Base-by-base conservation (phyloP, 2,329 filamentous ascomycete genomes). In the Herpotrichia juniperi region DNA sequence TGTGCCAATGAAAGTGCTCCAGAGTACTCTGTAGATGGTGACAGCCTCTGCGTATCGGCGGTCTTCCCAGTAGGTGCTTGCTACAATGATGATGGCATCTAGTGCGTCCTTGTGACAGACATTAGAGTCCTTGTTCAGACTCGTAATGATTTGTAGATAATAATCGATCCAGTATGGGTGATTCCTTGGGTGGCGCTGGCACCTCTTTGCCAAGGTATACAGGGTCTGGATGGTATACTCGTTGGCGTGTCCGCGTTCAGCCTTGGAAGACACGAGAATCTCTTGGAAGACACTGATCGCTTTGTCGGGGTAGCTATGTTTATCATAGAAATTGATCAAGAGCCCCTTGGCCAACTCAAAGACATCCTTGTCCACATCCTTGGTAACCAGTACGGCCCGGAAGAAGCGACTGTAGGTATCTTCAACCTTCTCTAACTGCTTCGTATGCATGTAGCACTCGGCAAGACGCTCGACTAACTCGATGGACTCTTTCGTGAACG, bases 381-480 rank as follows among this genome's bases (percentile, higher is more conserved):
- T 57, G 1, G 66, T 60, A 14, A 71, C 63, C 5, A 75, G 54
- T 10, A 72, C 62, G 14, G 73, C 73, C 32, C 69, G 65, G 68
- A 75, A 76, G 35, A 76, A 66, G 16, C 72, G 69, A 11, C 62
- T 58, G 52, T 76, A 76, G 1, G 73, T 66, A 42, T 76, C 73
- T 40, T 74, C 73, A 3, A 69, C 73, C 56, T 72, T 73, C 37
- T 74, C 72, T 21, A 72, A 62, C 46, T 70, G 63, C 32, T 67
- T 67, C 31, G 67, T 60, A n/a, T 72, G 59, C 30, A 69, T 64
- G 56, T 83, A 81, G 58, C 76, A 79, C 26, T 78, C 67, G 0
- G 75, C 76, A 16, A 83, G 71, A 1, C 71, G 71, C 50, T 79
- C 74, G 2, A 79, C 78, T 2, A 82, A 69, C 12, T 78, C 70